Evolutionary conservation across 2,329 filamentous ascomycete species (phyloP).

Genomic region (Alternaria brassicae): DNA sequence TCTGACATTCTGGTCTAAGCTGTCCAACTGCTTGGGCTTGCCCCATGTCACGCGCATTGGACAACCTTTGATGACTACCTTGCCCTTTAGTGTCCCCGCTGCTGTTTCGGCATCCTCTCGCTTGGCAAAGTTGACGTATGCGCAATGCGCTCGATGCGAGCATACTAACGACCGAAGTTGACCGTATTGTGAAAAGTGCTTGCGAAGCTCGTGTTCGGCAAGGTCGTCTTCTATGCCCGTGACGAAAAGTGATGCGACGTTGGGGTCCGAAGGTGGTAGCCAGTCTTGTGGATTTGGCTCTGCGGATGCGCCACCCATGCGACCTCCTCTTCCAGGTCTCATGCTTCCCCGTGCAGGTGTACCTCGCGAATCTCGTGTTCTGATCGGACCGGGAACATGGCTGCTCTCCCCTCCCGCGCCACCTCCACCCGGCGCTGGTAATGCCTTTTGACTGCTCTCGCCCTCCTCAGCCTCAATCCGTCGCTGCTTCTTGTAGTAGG

Average conservation of each 20-base stretch:
- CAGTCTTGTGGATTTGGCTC: constrained; percentile 87
- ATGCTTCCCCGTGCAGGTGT: constrained; percentile 46
- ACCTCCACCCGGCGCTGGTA: constrained; percentile 49
- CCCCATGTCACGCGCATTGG: constrained; percentile 92
- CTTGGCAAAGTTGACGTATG: constrained; percentile 92
- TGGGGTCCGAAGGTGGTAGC: constrained; percentile 79
- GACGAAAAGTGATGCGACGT: constrained; percentile 91
- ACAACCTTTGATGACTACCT: constrained; percentile 87
- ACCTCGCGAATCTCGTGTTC: constrained; percentile 69
- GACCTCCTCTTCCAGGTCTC: constrained; percentile 52
- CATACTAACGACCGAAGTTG: constrained; percentile 92
- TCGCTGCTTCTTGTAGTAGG: constrained; percentile 90
- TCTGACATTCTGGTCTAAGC: constrained; percentile 85
- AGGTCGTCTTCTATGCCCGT: constrained; percentile 96
- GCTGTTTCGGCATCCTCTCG: constrained; percentile 86
- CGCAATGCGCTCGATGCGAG: constrained; percentile 96
- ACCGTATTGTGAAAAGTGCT: constrained; percentile 88
- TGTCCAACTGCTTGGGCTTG: constrained; percentile 88
- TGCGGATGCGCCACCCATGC: constrained; percentile 67
- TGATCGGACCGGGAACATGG: constrained; percentile 72
- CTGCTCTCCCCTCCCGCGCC: constrained; percentile 41
- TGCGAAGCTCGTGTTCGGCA: constrained; percentile 87
- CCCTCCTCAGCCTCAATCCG: constrained; percentile 67
- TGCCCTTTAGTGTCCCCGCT: constrained; percentile 82
- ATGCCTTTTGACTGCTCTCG: constrained; percentile 52